Base-by-base conservation (phyloP, 2,329 filamentous ascomycete genomes). In the Xylaria sp. region DNA sequence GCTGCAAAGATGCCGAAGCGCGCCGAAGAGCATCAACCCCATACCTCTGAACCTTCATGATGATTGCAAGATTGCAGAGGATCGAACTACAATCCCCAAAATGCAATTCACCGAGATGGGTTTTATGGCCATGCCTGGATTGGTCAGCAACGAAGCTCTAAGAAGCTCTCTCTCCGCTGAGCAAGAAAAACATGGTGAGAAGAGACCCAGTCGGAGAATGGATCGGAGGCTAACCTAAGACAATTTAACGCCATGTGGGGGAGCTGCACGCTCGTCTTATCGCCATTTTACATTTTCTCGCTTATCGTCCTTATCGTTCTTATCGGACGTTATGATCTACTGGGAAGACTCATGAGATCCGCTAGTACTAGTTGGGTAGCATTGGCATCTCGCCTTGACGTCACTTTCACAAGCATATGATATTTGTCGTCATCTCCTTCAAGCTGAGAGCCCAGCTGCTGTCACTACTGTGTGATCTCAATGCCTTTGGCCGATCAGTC, bases 31-130 rank as follows among this genome's bases (percentile, higher is more conserved):
- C 73, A 25, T 55, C 61, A 6, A 71, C 60, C 48, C 71, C 73
- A 67, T 71, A 71, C 52, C 56, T 65, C 52, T 73, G 75, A 41
- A 72, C 66, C 58, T 63, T 75, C 76, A 79, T 78, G 55, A n/a
- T 69, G 63, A 58, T 13, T 34, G 52, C 39, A 37, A n/a, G 28
- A 60, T 57, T 48, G 60, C 37, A 48, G 50, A 54, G 31, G 15
- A 25, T 18, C 62, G 25, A 61, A 58, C 9, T 64, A 28, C 51
- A 50, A 73, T 66, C 55, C 55, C 65, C 50, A 34, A 28, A 52
- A 68, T 67, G 54, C 39, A 41, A 60, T 25, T 51, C 65, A 39
- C 28, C 48, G 46, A 63, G 66, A 63, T 66, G 13, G 25, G 13
- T 62, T 61, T 66, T 58, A 70, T 64, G 41, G 66, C 58, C 73